Percentiles rank a stretch among this genome's conserved stretches.
Evolutionary conservation across 2,329 filamentous ascomycete genomes (phyloP).

Genomic region (Penicillium griseofulvum): DNA sequence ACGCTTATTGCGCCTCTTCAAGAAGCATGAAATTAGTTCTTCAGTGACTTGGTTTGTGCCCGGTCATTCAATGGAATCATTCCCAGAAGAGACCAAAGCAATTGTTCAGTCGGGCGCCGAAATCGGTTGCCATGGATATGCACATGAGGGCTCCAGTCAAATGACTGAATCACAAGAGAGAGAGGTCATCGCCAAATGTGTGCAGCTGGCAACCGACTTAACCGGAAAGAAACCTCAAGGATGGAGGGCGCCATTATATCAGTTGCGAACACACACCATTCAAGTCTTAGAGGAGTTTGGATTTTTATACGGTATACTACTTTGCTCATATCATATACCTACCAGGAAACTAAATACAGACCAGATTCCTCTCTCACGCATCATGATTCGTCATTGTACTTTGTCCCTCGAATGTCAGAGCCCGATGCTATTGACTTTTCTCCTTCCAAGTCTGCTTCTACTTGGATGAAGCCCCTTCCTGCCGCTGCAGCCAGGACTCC

Average conservation of each 20-base stretch:
- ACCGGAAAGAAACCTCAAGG: conserved; percentile 63
- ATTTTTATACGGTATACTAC: conserved; percentile 40
- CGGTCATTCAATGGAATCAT: conserved; percentile 59
- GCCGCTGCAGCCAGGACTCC: conserved; percentile 17
- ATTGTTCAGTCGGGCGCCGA: conserved; percentile 55
- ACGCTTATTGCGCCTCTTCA: conserved; percentile 54
- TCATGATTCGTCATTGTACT: conserved; percentile 45
- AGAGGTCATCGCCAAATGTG: conserved; percentile 72
- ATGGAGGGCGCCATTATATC: conserved; percentile 40
- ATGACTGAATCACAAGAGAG: conserved; percentile 72
- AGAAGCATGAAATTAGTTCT: conserved; percentile 50
- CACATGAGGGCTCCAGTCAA: conserved; percentile 67
- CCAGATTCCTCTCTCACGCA: conserved; percentile 44
- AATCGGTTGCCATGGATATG: conserved; percentile 59
- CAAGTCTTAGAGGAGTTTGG: conserved; percentile 43
- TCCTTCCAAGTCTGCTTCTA: conserved; percentile 36
- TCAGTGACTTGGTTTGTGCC: conserved; percentile 61
- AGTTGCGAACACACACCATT: conserved; percentile 40
- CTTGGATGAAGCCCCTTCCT: conserved; percentile 46
- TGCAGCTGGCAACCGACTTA: conserved; percentile 67
- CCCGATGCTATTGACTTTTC: conserved; percentile 44
- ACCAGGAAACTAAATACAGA: not conserved
- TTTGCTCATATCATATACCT: not conserved
- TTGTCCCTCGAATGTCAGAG: conserved; percentile 36
- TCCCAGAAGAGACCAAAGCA: conserved; percentile 50